Conservation (phyloP, 2,329 filamentous ascomycete species). For the Zopfia rhizophila region DNA sequence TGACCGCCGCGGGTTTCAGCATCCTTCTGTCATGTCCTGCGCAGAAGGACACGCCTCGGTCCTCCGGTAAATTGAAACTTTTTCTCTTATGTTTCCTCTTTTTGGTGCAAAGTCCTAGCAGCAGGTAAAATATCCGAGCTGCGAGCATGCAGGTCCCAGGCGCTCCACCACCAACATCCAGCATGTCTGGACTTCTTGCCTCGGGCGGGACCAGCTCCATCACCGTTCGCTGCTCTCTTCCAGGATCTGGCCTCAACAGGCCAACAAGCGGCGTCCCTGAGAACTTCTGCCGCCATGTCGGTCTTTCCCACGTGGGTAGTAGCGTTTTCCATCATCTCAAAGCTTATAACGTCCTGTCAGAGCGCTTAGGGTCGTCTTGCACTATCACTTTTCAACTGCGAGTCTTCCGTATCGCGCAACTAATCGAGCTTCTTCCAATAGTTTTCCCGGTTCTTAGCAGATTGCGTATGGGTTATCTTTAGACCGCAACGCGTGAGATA, state of each 20-base stretch:
- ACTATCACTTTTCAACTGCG: conserved; percentile 16
- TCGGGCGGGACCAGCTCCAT: conserved; percentile 10
- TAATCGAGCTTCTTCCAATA: neutral
- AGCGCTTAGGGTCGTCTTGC: conserved; percentile 20
- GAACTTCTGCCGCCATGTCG: conserved; percentile 4
- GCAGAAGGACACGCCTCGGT: no score
- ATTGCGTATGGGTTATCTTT: conserved; percentile 27
- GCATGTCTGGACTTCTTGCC: neutral
- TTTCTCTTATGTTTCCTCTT: no score
- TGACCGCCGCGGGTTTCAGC: no score
- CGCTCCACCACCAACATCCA: neutral
- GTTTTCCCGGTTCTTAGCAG: conserved; percentile 7
- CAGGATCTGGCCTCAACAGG: no score
- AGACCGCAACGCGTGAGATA: conserved; percentile 28
- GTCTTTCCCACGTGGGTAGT: conserved; percentile 26
- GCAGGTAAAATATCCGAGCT: no score
- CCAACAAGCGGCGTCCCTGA: neutral
- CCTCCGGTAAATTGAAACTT: no score
- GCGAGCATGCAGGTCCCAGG: no score
- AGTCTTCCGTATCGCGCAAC: conserved; percentile 18
- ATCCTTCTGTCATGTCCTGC: no score
- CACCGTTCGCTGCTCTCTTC: conserved; percentile 10
- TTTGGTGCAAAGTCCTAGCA: no score
- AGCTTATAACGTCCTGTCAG: conserved; percentile 1
- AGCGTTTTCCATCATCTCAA: conserved; percentile 8